Evolutionary conservation across 768 basidiomycete species (phyloP), one percentile per base, ranked within the genome.

Genomic region (Auricularia auricula-judae): DNA sequence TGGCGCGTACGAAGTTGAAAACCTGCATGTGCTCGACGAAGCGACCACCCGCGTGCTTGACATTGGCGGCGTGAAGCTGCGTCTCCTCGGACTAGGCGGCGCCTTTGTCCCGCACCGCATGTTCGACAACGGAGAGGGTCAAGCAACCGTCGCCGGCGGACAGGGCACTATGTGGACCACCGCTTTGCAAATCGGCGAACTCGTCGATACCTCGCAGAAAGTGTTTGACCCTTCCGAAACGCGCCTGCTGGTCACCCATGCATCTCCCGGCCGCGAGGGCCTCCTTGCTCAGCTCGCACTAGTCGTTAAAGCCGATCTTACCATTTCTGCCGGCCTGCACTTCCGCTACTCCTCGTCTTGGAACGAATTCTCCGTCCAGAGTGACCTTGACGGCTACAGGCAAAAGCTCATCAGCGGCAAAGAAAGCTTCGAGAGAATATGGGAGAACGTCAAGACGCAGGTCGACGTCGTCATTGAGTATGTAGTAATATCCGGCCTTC

Each of bases 151-250:
- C 67, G 96, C 97, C 0, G 97, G 97, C 42, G 97, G 94, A 1
- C 89, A 93, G 71, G 97, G 97, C 36, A 98, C 95, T 21, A 96
- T 98, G 88, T 99, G 97, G 97, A 91, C 93, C 0, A 98, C 96
- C 0, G 91, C 93, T 3, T 83, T 99, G 33, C 97, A 99, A 74
- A 91, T 99, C 47, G 97, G 97, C 65, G 96, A 99, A 74, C 88
- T 99, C 62, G 89, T 98, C 59, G 97, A 98, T 75, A 98, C 95
- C 2, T 93, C 97, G 0, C 92, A 96, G 73, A 85, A 93, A 67
- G 93, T 95, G 62, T 94, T 85, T 72, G 97, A 99, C 74, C 84
- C 84, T 34, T 83, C 91, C 23, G 97, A 99, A 76, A 98, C 96
- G 62, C 90, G 97, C 70, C 79, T 99, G 18, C 86, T 99, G 67